Percentiles rank a stretch among this genome's conserved stretches.
phyloP scores from a whole-genome alignment of 1,139 yeast genomes.

The Suhomyces panamericanus region DNA sequence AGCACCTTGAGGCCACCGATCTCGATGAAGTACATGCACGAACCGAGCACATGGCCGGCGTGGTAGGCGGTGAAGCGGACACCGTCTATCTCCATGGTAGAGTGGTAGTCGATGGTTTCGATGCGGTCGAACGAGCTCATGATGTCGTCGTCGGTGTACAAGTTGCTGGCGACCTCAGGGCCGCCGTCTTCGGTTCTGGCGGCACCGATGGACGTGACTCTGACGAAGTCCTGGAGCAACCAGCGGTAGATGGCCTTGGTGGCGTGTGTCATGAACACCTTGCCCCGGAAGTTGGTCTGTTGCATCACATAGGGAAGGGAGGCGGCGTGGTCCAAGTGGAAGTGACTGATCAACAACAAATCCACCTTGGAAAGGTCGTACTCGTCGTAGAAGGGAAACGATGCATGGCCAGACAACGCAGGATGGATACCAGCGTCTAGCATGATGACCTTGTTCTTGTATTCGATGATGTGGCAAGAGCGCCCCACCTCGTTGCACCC shows the following conservation, averaged over 20 bases:
- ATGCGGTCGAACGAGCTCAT: constrained; percentile 83
- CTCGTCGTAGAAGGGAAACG: constrained; percentile 93
- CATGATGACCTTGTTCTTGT: constrained; percentile 96
- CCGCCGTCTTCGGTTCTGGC: constrained; percentile 25
- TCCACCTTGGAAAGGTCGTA: constrained; percentile 88
- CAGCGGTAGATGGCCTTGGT: constrained; percentile 97
- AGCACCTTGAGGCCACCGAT: constrained; percentile 87
- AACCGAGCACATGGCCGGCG: constrained; percentile 98
- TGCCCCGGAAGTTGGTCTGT: constrained; percentile 88
- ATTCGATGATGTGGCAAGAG: constrained; percentile 89
- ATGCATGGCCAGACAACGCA: constrained; percentile 84
- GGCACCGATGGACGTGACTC: constrained; percentile 74
- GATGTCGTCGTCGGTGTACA: constrained; percentile 90
- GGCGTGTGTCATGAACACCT: constrained; percentile 98
- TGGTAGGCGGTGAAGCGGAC: constrained; percentile 95
- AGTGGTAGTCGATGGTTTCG: constrained; percentile 93
- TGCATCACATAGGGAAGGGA: constrained; percentile 98
- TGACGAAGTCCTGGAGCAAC: constrained; percentile 90
- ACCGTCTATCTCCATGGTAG: constrained; percentile 92
- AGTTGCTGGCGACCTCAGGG: constrained; percentile 42
- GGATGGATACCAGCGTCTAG: constrained; percentile 98
- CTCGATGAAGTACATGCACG: constrained; percentile 95
- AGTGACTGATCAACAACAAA: constrained; percentile 82
- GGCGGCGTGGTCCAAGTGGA: constrained; percentile 97
- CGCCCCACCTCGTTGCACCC: constrained; percentile 99